Percentiles rank a stretch among this genome's conserved stretches.
Conservation (phyloP, 2,329 filamentous ascomycete genomes). For the Ophiostoma ips region DNA sequence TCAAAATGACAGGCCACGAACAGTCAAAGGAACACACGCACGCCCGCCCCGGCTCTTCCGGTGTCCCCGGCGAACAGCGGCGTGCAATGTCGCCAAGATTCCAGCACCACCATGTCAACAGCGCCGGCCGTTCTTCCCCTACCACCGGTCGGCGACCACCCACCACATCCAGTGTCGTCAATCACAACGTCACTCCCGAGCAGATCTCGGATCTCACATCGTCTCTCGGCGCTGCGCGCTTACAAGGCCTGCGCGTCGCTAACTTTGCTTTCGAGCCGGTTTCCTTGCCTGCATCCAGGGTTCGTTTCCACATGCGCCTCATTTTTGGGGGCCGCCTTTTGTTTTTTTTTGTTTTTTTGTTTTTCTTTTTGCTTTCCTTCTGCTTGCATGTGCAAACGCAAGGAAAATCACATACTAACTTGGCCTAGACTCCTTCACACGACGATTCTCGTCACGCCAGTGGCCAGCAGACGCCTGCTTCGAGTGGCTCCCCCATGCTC, state of each 20-base stretch:
- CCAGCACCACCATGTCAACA: constrained; percentile 49
- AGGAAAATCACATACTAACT: neutral
- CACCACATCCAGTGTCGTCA: constrained; percentile 7
- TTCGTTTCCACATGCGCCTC: too few species aligned
- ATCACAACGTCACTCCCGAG: constrained; percentile 29
- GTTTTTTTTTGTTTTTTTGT: too few species aligned
- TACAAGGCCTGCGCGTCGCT: constrained; percentile 72
- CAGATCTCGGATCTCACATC: constrained; percentile 54
- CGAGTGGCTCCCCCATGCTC: constrained; percentile 51
- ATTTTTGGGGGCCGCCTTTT: too few species aligned
- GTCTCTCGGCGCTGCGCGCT: constrained; percentile 55
- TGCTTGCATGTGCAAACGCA: too few species aligned
- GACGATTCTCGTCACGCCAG: constrained; percentile 49
- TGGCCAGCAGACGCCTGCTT: constrained; percentile 49
- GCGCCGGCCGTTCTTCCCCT: constrained; percentile 40
- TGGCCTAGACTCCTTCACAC: constrained; percentile 40
- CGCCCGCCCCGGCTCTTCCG: constrained; percentile 4
- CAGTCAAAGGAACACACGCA: neutral
- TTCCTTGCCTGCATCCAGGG: constrained; percentile 71
- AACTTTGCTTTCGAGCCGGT: constrained; percentile 85
- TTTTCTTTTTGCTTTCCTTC: too few species aligned
- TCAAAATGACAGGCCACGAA: constrained; percentile 4
- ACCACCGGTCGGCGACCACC: constrained; percentile 18
- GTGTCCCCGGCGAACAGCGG: neutral
- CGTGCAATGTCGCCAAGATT: constrained; percentile 44